Percentiles rank a stretch among this genome's conserved stretches.
These are phyloP conservation scores for Kwoniella heveanensis DNA, from an alignment of 768 basidiomycete species.

Conservation along the genomic window DNA sequence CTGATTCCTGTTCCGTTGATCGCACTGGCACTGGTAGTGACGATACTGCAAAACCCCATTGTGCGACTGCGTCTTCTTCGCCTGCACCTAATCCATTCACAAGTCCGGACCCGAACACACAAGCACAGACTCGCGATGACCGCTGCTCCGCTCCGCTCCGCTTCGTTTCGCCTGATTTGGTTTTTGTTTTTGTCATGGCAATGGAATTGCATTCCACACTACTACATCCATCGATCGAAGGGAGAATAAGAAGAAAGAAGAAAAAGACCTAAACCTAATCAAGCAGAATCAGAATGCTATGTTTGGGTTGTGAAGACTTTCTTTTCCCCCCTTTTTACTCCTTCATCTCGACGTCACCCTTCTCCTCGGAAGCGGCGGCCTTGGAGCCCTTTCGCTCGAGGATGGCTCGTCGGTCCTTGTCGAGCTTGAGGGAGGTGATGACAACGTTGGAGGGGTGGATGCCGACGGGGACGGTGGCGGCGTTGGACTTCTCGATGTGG, in stretches of 20 bases:
- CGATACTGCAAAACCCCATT: too few species aligned
- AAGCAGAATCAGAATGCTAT: neutral
- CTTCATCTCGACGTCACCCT: conserved; percentile 56
- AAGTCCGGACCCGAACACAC: too few species aligned
- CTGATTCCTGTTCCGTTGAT: too few species aligned
- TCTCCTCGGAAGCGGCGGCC: conserved; percentile 36
- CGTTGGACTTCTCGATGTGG: conserved; percentile 95
- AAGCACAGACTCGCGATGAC: too few species aligned
- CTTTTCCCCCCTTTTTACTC: conserved; percentile 30
- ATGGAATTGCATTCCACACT: conserved; percentile 13
- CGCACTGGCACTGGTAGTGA: too few species aligned
- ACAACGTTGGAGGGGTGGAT: conserved; percentile 97
- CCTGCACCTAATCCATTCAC: too few species aligned
- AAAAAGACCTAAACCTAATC: neutral
- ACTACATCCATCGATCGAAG: neutral
- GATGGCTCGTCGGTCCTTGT: conserved; percentile 57
- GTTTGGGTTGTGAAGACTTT: too few species aligned
- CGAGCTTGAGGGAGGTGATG: conserved; percentile 78
- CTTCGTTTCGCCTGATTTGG: too few species aligned
- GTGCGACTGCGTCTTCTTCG: too few species aligned
- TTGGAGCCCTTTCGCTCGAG: conserved; percentile 55
- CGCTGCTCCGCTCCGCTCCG: too few species aligned
- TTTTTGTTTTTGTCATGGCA: conserved; percentile 9
- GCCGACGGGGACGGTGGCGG: conserved; percentile 88
- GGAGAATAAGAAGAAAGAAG: neutral